Conservation (phyloP, 2,329 filamentous ascomycete genomes). For the Aspergillus melleus region DNA sequence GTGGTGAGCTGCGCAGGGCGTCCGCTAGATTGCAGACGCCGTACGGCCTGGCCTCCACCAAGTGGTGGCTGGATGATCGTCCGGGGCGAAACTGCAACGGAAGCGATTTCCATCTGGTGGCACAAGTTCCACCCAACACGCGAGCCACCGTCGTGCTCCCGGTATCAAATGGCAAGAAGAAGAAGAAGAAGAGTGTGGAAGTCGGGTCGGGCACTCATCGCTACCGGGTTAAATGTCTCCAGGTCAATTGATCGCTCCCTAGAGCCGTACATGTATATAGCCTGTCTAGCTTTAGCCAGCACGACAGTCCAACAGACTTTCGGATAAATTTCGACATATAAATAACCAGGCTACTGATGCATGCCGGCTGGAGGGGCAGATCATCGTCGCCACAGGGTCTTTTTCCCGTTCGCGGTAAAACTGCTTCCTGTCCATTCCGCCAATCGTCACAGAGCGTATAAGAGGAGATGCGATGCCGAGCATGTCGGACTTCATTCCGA, state of each 20-base stretch:
- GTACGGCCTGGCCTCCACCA: slow-evolving; percentile 2
- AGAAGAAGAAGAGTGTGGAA: background rate
- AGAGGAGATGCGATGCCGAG: background rate
- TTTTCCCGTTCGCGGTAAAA: background rate
- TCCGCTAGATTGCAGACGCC: background rate
- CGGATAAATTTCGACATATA: background rate
- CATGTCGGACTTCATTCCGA: slow-evolving; percentile 2
- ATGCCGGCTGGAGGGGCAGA: background rate
- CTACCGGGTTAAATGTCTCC: background rate
- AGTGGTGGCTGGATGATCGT: background rate
- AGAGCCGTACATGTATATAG: background rate
- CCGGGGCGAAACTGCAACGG: background rate
- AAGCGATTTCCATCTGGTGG: background rate
- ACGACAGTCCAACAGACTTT: background rate
- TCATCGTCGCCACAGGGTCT: background rate
- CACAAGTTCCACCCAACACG: slow-evolving; percentile 1
- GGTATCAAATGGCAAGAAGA: background rate
- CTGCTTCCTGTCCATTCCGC: background rate
- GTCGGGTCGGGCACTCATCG: background rate
- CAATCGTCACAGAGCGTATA: background rate
- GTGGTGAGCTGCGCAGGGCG: slow-evolving; percentile 19
- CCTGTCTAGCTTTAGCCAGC: background rate
- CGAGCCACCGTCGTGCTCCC: slow-evolving; percentile 1
- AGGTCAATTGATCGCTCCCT: background rate
- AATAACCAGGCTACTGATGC: background rate